These are phyloP conservation scores for Colletotrichum camelliae DNA, from an alignment of 2,329 filamentous ascomycete genomes.

Conservation along the genomic window DNA sequence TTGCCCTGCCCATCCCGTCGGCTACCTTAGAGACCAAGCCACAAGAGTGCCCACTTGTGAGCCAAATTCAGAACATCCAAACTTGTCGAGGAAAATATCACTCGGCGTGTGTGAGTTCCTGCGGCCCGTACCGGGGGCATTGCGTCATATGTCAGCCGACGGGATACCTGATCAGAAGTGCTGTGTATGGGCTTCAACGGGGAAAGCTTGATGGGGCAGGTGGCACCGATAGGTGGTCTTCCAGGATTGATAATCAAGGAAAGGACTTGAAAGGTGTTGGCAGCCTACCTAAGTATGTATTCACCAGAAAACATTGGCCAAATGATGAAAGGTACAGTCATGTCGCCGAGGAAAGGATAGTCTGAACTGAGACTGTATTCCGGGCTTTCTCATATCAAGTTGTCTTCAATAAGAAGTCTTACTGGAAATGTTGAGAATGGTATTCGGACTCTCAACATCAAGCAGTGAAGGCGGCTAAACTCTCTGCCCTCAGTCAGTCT, in stretches of 20 bases:
- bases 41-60: fast-evolving
- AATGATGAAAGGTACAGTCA: too few species aligned
- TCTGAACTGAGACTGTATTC: background rate
- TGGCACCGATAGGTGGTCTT: background rate
- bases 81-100: background rate
- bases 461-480: background rate
- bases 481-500: background rate
- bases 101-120: fast-evolving
- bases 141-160: background rate
- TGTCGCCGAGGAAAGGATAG: background rate
- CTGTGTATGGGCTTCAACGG: background rate
- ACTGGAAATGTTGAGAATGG: background rate
- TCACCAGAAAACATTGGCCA: background rate
- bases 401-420: background rate
- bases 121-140: background rate
- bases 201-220: background rate
- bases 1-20: background rate
- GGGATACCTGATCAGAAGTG: background rate
- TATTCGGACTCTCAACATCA: background rate
- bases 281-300: background rate
- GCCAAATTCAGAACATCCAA: fast-evolving
- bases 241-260: background rate
- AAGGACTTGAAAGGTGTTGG: background rate
- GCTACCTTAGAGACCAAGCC: background rate
- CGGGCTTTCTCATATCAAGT: background rate